Base-by-base conservation (phyloP, 192 early-diverging fungal species). In the Funneliformis geosporum region DNA sequence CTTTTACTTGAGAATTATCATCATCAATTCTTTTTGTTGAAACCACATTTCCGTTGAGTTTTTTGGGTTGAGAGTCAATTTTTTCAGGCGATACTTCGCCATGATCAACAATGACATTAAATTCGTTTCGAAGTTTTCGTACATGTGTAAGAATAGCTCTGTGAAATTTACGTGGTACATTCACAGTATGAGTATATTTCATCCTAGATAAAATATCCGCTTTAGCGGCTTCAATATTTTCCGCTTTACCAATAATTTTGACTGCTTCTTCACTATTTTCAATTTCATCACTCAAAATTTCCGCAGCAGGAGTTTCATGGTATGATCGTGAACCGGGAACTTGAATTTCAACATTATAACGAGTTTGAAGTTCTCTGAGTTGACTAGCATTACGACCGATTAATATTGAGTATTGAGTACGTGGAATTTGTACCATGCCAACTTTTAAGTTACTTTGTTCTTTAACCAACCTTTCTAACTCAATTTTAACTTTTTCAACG, bases 381-480 rank as follows among this genome's bases (percentile, higher is more conserved):
- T 87, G 81, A 10, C 87, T 79, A 42, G 95, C 96, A 62, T 87
- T 89, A 46, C 91, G 90, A 14, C 96, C 96, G 78, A 96, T 98
- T 50, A 98, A 83, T 59, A 89, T 86, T 16, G 91, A 89, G 80
- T 97, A 95, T 64, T 96, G 87, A 14, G 89, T 86, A 12, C 86
- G 89, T 1, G 95, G 95, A 74, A 97, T 90, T 59, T 76, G 50
- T n/a, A 96, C 80, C 3, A 66, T 50, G 42, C 70, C 77, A 42
- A 70, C 77, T 42, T 23, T 33, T 25, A 68, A 47, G 39, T 68
- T 68, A 25, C 23, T 68, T 68, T 87, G 81, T 92, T 86, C 75
- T 89, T 81, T 83, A 23, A 87, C 87, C 42, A 84, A 79, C 23
- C 74, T 75, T 81, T 88, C 84, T 55, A 89, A 80, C 71, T 84